Evolutionary conservation across 2,329 filamentous ascomycete genomes (phyloP), one percentile per base, ranked within the genome.

Genomic region (Alternaria burnsii): DNA sequence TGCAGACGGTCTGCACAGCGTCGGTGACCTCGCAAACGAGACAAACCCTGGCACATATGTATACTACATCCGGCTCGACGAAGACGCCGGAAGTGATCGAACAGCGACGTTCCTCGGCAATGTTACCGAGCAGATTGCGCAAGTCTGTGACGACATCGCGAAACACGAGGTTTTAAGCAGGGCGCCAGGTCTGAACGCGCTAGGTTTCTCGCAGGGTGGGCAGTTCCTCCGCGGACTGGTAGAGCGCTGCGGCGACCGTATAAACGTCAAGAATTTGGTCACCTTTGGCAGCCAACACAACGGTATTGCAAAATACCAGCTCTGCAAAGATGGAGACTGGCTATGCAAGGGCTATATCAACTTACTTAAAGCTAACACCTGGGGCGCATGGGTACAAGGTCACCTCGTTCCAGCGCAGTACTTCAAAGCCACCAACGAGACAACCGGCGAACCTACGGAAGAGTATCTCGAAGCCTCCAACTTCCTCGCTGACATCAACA

Each of bases 401-500:
- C 87, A 87, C 18, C 84, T 98, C 9, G 92, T 99, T 4, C 95
- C 95, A 0, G 94, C 95, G 32, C 95, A 99, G 82, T 99, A 99
- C 82, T 98, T 91, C 83, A 90, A 94, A 53, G 87, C 94, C 66
- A 86, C 79, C 3, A 79, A 84, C 87, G 57, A 62, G 77, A 82
- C 58, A 82, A 93, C 75, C 79, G 93, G 77, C 20, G 64, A 76
- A 63, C 74, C 78, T 11, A 76, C 74, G 2, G 86, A 88, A 1
- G 80, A 84, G 30, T 99, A 98, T 76, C 86, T 98, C 20, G 87
- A 89, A 67, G 78, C 88, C 75, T 95, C 91, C 71, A 94, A 94
- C 76, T 97, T 96, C 79, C 83, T 99, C 9, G 95, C 94, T 10
- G 94, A 98, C 75, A 90, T 98, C 80, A 99, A 99, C 80, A 98